Percentiles rank a stretch among this genome's conserved stretches.
Conservation (phyloP, 2,329 filamentous ascomycete genomes). For the Diaporthe citrichinensis region DNA sequence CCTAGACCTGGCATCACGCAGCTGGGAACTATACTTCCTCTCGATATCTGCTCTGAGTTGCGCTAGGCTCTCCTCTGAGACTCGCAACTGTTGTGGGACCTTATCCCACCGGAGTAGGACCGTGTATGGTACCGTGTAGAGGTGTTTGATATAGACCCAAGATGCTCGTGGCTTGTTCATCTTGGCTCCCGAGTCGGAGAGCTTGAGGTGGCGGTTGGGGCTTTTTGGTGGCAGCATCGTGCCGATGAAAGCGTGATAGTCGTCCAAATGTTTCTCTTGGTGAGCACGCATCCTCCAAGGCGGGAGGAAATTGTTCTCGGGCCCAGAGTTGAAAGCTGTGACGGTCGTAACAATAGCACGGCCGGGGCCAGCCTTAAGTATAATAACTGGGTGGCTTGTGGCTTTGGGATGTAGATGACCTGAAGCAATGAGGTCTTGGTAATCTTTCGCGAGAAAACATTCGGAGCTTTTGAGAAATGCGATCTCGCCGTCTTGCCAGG, state of each 20-base stretch:
- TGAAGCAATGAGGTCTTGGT: conserved; percentile 41
- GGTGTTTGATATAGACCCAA: conserved; percentile 44
- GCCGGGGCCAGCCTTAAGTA: conserved; percentile 45
- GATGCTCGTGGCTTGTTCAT: conserved; percentile 45
- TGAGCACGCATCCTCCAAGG: conserved; percentile 51
- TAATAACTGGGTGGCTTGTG: conserved; percentile 52
- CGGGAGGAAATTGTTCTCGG: conserved; percentile 44
- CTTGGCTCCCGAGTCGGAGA: conserved; percentile 42
- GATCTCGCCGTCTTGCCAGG: conserved; percentile 48
- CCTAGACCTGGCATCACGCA: background rate
- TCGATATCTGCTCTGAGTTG: conserved; percentile 27
- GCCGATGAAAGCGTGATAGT: conserved; percentile 52
- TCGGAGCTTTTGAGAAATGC: conserved; percentile 47
- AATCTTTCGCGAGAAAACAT: conserved; percentile 42
- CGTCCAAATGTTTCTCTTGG: conserved; percentile 42
- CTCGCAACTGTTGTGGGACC: conserved; percentile 30
- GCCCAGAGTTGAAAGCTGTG: conserved; percentile 50
- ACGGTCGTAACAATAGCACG: conserved; percentile 50
- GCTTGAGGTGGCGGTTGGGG: conserved; percentile 43
- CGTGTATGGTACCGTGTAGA: conserved; percentile 42
- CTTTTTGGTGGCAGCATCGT: conserved; percentile 43
- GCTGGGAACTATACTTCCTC: background rate
- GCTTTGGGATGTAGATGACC: conserved; percentile 44
- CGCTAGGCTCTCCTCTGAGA: conserved; percentile 17
- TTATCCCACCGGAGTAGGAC: conserved; percentile 44